A percentile compares a stretch with the other conserved stretches of the same genome.
Conservation (phyloP, 2,329 filamentous ascomycete species). For the Leptoxyphium fumago region DNA sequence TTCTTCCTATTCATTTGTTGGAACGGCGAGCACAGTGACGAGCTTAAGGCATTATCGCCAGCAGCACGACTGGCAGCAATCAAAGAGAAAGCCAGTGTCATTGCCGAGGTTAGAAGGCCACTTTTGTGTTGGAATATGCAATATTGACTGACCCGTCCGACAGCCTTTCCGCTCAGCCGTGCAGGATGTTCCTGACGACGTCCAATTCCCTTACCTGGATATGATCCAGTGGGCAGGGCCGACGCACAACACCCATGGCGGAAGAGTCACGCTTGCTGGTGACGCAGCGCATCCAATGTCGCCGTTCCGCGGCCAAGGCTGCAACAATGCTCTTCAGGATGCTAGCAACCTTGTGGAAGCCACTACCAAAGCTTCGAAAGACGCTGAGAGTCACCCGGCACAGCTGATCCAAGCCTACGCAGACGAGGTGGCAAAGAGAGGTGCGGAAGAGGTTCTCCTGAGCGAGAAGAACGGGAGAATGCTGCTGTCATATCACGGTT, state of each 20-base stretch:
- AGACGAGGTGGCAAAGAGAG: constrained; percentile 6
- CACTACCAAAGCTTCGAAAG: neutral
- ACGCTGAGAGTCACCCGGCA: neutral
- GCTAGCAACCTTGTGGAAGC: constrained; percentile 22
- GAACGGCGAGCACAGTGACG: constrained; percentile 3
- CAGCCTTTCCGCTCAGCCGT: constrained; percentile 10
- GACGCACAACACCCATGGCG: constrained; percentile 13
- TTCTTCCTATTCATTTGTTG: constrained; percentile 8
- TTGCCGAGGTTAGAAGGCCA: neutral
- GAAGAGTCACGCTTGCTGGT: constrained; percentile 20
- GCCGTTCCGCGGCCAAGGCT: constrained; percentile 31
- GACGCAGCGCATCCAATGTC: constrained; percentile 32
- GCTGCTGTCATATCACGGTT: constrained; percentile 7
- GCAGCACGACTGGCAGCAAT: neutral
- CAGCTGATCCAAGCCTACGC: constrained; percentile 4
- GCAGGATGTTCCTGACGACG: constrained; percentile 5
- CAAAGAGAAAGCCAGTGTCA: constrained; percentile 1
- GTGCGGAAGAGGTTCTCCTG: constrained; percentile 5
- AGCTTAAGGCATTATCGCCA: neutral
- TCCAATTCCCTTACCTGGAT: constrained; percentile 3
- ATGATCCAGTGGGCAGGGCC: constrained; percentile 11
- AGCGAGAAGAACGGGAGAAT: constrained; percentile 8
- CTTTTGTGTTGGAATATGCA: neutral
- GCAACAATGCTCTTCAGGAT: constrained; percentile 29
- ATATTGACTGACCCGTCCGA: neutral